Evolutionary conservation across 306 rosid species (phyloP), one percentile per base, ranked within the genome.

Genomic region (Acacia confusa): DNA sequence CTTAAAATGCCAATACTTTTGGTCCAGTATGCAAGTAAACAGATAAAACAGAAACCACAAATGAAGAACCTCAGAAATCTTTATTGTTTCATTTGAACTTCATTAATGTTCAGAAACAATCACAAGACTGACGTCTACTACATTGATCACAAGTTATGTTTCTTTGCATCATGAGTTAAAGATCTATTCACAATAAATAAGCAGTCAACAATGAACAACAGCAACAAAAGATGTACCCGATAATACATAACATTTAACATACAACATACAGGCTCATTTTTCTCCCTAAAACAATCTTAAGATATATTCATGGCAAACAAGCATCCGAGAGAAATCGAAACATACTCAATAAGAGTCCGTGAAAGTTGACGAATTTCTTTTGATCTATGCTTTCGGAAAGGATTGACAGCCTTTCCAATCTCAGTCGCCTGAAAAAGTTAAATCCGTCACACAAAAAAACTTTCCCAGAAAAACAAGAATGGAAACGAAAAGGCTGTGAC

Each of bases 371-470:
- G 77, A 84, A 91, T 87, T 67, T 86, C 83, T 75, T 60, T 82
- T 22, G 91, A 84, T 79, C 83, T 87, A 81, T 91, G 94, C 89
- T 89, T 93, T 69, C 94, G 85, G 15, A 91, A 81, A 52, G 86
- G 79, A 74, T 88, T 86, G 67, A 93, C 97, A 47, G 88, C 91
- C 89, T 87, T 93, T 75, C 97, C 97, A 81, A 93, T 93, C 92
- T 93, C 94, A 77, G 97, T 93, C 24, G 89, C 90, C 97, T 92
- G 86, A 52, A 55, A 86, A 83, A 80, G 79, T 67, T 38, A 67
- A 79, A 61, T 36, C 20, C 4, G 75, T 79, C 25, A 81, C 70
- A 74, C 41, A 24, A 81, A 74, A 74, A 57, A 24, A 15, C 20
- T 69, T 41, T 48, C 22, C 12, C 16, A 24, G 2, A 78, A 57